phyloP scores from a whole-genome alignment of 768 basidiomycete genomes.

The Russula earlei region DNA sequence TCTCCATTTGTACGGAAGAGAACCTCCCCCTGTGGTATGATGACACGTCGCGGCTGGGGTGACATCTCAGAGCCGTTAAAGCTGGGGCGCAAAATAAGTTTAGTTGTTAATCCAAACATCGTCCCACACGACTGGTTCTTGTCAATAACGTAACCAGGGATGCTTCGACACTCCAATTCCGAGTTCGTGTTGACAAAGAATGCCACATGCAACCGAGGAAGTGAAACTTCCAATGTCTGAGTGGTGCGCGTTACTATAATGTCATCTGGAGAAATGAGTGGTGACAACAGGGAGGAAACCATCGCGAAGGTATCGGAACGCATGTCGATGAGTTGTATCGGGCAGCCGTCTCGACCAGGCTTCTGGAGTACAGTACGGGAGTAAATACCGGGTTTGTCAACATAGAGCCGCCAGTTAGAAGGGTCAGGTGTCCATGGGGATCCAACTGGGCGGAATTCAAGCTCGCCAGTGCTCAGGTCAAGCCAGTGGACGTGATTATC shows the following conservation, averaged over 20 bases:
- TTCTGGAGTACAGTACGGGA: not conserved
- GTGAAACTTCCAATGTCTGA: constrained; percentile 16
- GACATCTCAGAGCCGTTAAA: not conserved
- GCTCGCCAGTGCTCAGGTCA: constrained; percentile 14
- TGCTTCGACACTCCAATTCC: constrained; percentile 32
- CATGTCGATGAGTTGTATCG: not conserved
- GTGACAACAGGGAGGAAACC: not conserved
- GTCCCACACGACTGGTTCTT: constrained; percentile 33
- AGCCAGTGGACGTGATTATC: constrained; percentile 31
- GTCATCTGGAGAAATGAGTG: not conserved
- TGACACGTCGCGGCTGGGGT: not conserved
- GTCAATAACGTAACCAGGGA: constrained; percentile 37
- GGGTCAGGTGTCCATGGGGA: constrained; percentile 24
- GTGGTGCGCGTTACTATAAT: not conserved
- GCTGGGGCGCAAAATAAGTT: constrained; percentile 17
- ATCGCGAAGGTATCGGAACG: not conserved
- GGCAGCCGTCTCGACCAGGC: not conserved
- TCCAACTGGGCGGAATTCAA: constrained; percentile 29
- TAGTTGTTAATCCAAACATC: constrained; percentile 35
- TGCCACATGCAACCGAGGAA: constrained; percentile 35
- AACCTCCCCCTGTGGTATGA: constrained; percentile 5
- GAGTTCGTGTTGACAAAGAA: constrained; percentile 29
- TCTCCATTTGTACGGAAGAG: not conserved
- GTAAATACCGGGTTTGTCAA: not conserved
- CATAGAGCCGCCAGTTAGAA: constrained; percentile 24